These are phyloP conservation scores for Saitozyma podzolica DNA, from an alignment of 768 basidiomycete species.

Conservation along the genomic window DNA sequence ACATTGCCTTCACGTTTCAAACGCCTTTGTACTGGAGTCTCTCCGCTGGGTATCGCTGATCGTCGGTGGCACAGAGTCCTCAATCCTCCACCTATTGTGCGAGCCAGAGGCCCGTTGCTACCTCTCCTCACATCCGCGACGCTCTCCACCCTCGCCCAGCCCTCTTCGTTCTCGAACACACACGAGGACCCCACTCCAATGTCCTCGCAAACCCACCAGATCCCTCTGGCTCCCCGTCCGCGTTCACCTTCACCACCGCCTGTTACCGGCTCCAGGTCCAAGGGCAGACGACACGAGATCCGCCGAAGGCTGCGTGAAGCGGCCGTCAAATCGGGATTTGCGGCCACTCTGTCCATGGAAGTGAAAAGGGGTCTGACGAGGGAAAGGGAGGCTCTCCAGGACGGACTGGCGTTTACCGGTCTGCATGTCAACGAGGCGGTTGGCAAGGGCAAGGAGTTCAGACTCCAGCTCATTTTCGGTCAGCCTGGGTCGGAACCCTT, in stretches of 20 bases:
- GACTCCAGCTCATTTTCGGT: slow-evolving; percentile 31
- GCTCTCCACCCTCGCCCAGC: slow-evolving; percentile 62
- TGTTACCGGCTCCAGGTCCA: background rate
- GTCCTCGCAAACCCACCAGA: slow-evolving; percentile 57
- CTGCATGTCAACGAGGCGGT: slow-evolving; percentile 36
- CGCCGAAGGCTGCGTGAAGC: slow-evolving; percentile 13
- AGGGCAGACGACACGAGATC: background rate
- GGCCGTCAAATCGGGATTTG: slow-evolving; percentile 29
- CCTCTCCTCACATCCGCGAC: slow-evolving; percentile 21
- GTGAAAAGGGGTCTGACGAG: slow-evolving; percentile 18
- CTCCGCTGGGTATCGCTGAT: slow-evolving; percentile 5
- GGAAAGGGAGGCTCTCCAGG: slow-evolving; percentile 24
- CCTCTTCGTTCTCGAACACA: slow-evolving; percentile 57
- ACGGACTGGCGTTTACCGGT: slow-evolving; percentile 46
- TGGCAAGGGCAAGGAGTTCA: slow-evolving; percentile 39
- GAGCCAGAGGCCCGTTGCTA: slow-evolving; percentile 73
- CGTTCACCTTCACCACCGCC: background rate
- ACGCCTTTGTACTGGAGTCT: background rate
- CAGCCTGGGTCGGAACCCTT: background rate
- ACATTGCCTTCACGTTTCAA: background rate
- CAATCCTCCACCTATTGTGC: slow-evolving; percentile 88
- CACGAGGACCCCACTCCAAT: slow-evolving; percentile 37
- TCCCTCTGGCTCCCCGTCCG: slow-evolving; percentile 7
- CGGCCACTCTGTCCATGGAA: slow-evolving; percentile 19
- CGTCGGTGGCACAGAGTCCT: slow-evolving; percentile 60